Evolutionary conservation across 345 rosid genomes (phyloP), one percentile per base, ranked within the genome.

Genomic region (Tarenaya hassleriana): DNA sequence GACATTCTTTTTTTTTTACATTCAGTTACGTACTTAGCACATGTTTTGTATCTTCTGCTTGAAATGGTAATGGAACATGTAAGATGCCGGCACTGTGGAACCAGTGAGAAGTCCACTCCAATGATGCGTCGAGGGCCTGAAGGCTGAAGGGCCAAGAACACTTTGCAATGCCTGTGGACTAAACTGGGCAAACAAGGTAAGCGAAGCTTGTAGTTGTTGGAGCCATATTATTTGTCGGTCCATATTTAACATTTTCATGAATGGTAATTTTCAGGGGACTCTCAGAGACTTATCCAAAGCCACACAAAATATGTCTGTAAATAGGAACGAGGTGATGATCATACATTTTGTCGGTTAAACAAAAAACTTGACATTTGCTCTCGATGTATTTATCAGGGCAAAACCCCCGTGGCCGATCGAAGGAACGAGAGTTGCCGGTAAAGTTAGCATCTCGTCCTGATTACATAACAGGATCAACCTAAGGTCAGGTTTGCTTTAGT

Each of bases 111-210:
- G 73, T 66, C 76, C 47, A 77, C 83, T 15, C 83, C 86, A 55
- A 80, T 77, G 86, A 80, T 80, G 86, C 62, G 86, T 34, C 82
- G 82, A 19, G 86, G 86, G 67, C 86, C 86, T 55, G 80, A 70
- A 70, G 86, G 86, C 86, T 55, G 80, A 70, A 70, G 86, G 86
- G 24, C 86, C 86, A 34, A 80, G 86, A 67, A 80, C 80, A 37
- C 86, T 80, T 65, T 80, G 86, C 69, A 80, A 80, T 68, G 86
- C 86, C 8, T 80, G 86, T 66, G 86, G 86, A 52, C 82, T 80
- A 51, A 80, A 77, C 83, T 80, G 86, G 86, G 86, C 86, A 56
- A 80, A 80, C 61, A 80, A 80, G 80, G 86, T 72, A 64, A 62
- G 55, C 19, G 35, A 58, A 18, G 10, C 44, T 50, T 41, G 12